Base-by-base conservation (phyloP, 345 rosid genomes). In the Gossypium turneri region DNA sequence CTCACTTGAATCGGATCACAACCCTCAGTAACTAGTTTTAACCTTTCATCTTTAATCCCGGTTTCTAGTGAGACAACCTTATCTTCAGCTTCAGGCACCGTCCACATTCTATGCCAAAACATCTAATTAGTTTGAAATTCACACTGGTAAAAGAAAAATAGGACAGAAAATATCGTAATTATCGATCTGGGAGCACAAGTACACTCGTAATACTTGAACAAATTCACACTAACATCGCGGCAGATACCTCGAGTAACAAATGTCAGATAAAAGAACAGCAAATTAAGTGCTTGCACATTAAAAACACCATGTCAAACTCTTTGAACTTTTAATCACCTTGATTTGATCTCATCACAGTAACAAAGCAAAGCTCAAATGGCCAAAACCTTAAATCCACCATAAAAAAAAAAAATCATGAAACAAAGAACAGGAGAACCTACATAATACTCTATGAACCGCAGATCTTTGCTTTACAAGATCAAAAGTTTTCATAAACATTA, bases 81-180 rank as follows among this genome's bases (percentile, higher is more conserved):
- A 70, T 79, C 86, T 79, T 95, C 98, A 38, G 97, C 86, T 81
- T 95, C 98, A 15, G 99, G 97, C 70, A 89, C 87, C 5, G 83
- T 74, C 97, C 94, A 89, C 92, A 91, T 90, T 85, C 99, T 95
- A 73, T 38, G 44, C 27, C 29, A 74, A 48, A 44, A 27, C 48
- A 60, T 59, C 55, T 67, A 61, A 59, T 84, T 73, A 78, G 55
- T 22, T 78, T 13, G 58, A 38, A 73, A 65, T 41, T 24, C 15
- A 72, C 15, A 57, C 53, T 16, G 70, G 59, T n/a, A 20, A 22
- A 68, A 15, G 1, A 13, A 44, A 69, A 52, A 24, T 2, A 12
- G 34, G 7, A 20, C 29, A 66, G 53, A 20, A 66, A 19, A 66
- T 45, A 20, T 45, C 3, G 53, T 44, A 12, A 45, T 67, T 45